Evolutionary conservation across 352 stramenopile genomes (phyloP).

Genomic region (Pythium folliculosum): DNA sequence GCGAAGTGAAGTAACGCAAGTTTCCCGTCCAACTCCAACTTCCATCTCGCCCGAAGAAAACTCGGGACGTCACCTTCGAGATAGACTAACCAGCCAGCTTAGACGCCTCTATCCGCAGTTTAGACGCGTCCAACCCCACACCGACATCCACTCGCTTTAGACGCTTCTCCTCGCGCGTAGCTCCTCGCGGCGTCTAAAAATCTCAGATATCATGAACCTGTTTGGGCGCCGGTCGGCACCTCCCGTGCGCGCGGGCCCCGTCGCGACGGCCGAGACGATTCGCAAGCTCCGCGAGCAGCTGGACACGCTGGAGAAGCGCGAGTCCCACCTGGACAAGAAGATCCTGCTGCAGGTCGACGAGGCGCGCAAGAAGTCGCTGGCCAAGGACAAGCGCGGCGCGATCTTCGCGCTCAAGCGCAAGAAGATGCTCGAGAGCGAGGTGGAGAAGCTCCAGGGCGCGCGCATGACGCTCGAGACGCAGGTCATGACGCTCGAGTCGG

Average conservation of each 20-base stretch:
- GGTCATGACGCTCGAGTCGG: constrained; percentile 91
- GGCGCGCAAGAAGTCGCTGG: constrained; percentile 95
- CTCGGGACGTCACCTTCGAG: not conserved
- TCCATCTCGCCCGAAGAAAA: not conserved
- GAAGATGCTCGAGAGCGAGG: constrained; percentile 98
- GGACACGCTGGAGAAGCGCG: constrained; percentile 92
- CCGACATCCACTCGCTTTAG: not conserved
- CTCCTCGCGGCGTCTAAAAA: constrained; percentile 5
- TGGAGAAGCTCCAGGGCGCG: constrained; percentile 97
- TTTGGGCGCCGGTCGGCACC: constrained; percentile 80
- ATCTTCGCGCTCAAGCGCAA: constrained; percentile 98
- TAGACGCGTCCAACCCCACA: not conserved
- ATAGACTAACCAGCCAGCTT: no score
- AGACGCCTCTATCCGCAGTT: not conserved
- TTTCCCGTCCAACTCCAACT: not conserved
- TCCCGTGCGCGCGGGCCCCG: constrained; percentile 48
- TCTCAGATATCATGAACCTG: constrained; percentile 68
- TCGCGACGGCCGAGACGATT: constrained; percentile 88
- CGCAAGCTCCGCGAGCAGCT: constrained; percentile 89
- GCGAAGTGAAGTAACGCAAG: not conserved
- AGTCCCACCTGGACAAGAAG: constrained; percentile 97
- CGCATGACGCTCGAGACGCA: constrained; percentile 97
- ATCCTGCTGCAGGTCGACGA: constrained; percentile 92
- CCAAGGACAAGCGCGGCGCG: constrained; percentile 97
- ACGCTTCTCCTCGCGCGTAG: not conserved